Evolutionary conservation across 345 rosid genomes (phyloP), one percentile per base, ranked within the genome.

Genomic region (Populus alba): DNA sequence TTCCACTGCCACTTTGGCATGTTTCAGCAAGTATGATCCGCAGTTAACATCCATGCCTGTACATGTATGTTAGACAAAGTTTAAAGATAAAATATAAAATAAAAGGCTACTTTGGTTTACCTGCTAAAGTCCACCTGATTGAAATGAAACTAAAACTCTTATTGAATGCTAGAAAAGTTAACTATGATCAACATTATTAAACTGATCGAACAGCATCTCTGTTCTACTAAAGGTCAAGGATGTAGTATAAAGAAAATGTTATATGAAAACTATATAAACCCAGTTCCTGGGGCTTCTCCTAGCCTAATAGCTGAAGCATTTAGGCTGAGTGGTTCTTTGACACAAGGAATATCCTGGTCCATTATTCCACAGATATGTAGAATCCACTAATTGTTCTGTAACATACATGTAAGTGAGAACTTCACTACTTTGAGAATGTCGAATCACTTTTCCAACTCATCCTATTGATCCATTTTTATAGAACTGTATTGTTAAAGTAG

Each of bases 21-120:
- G 87, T 15, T 89, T 80, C 69, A 59, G 89, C 85, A 93, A 78
- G 85, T 87, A 95, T 55, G 90, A 73, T 72, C 98, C 98, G 35
- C 98, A 93, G 80, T 95, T 83, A 68, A 95, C 87, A 81, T 93
- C 99, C 98, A 95, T 91, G 63, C 98, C 99, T 93, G 85, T 75
- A 84, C 35, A 55, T 73, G 38, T 76, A 74, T 57, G 31, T 57
- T 47, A 31, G 61, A 72, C 38, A 66, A 66, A 20, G 22, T n/a
- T 68, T 27, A 55, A 13, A 31, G 7, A 59, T 37, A 10, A 57
- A 9, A 66, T 0, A 47, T 9, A 62, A 72, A 31, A n/a, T 73
- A 66, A 63, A 7, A n/a, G 23, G 33, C 27, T 53, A 49, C 66
- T 62, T 23, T 23, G 59, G 47, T 33, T 22, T 35, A 45, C 68